These are phyloP conservation scores for Amaranthus hypochondriacus DNA, from an alignment of 148 eudicot species.

Conservation along the genomic window DNA sequence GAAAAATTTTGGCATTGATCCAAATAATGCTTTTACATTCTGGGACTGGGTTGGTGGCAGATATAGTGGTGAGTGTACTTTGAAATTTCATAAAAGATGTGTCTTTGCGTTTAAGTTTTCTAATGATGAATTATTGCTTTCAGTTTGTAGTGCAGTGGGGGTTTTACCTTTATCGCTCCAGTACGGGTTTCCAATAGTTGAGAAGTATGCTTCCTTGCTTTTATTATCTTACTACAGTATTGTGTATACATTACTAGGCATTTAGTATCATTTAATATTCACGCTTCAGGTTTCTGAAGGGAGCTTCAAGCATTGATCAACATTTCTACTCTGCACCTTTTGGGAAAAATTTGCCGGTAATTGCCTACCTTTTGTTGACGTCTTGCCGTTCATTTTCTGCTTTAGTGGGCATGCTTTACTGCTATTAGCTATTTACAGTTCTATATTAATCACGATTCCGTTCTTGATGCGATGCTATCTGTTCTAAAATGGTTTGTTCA, in stretches of 20 bases:
- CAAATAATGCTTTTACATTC: conserved; percentile 95
- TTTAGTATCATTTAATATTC: neutral
- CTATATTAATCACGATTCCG: neutral
- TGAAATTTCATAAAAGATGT: conserved; percentile 9
- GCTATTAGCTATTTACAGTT: neutral
- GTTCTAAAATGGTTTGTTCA: neutral
- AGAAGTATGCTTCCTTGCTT: conserved; percentile 53
- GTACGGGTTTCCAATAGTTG: conserved; percentile 84
- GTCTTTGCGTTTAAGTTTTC: neutral
- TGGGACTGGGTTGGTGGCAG: conserved; percentile 99
- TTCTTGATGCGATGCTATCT: neutral
- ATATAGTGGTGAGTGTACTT: conserved; percentile 71
- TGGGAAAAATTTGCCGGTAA: conserved; percentile 81
- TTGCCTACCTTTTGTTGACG: conserved; percentile 12
- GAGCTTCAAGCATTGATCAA: conserved; percentile 94
- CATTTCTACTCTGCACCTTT: conserved; percentile 76
- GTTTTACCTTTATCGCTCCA: conserved; percentile 92
- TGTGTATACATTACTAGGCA: conserved; percentile 3
- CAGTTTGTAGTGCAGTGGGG: conserved; percentile 99
- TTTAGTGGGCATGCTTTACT: neutral
- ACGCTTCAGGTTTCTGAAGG: conserved; percentile 65
- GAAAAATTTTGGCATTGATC: conserved; percentile 96
- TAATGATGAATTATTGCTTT: conserved; percentile 22
- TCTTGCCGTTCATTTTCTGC: conserved; percentile 10
- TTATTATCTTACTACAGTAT: neutral